Percentiles rank a stretch among this genome's conserved stretches.
These are phyloP conservation scores for Linderina pennispora DNA, from an alignment of 192 early-diverging fungal species.

Conservation along the genomic window DNA sequence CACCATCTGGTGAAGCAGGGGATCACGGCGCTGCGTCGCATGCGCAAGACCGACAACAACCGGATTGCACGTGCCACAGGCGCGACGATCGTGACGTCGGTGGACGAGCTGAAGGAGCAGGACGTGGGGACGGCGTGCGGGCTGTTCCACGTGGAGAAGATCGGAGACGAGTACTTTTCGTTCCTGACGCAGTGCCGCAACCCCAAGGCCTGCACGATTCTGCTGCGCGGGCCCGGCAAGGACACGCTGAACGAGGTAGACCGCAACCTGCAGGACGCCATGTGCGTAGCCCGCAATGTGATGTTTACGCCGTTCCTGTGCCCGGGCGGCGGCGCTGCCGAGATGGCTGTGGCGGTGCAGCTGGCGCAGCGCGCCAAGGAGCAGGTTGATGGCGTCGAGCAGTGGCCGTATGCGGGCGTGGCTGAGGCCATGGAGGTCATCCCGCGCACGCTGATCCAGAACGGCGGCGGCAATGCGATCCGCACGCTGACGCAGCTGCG, in stretches of 20 bases:
- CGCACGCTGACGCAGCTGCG: slow-evolving; percentile 88
- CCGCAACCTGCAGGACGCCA: slow-evolving; percentile 98
- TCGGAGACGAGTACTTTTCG: slow-evolving; percentile 99
- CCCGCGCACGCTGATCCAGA: slow-evolving; percentile 96
- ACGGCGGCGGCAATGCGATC: slow-evolving; percentile 99
- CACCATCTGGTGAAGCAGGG: slow-evolving; percentile 97
- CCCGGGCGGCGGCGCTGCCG: slow-evolving; percentile 97
- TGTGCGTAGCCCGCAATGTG: slow-evolving; percentile 97
- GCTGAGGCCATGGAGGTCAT: slow-evolving; percentile 97
- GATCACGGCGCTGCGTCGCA: slow-evolving; percentile 96
- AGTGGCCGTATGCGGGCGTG: slow-evolving; percentile 95
- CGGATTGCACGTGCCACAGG: slow-evolving; percentile 97
- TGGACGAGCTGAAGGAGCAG: slow-evolving; percentile 92
- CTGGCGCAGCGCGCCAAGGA: slow-evolving; percentile 86
- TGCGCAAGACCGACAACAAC: slow-evolving; percentile 98
- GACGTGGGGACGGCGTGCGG: slow-evolving; percentile 97
- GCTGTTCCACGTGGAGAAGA: slow-evolving; percentile 90
- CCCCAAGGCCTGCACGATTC: slow-evolving; percentile 97
- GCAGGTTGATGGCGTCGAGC: slow-evolving; percentile 77
- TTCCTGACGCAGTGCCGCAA: slow-evolving; percentile 90
- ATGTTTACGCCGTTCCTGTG: slow-evolving; percentile 89
- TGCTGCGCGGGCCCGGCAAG: slow-evolving; percentile 95
- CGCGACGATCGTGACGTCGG: slow-evolving; percentile 92
- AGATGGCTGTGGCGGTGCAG: slow-evolving; percentile 93
- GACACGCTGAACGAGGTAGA: slow-evolving; percentile 98